Evolutionary conservation across 139 green algal species (phyloP).

Genomic region (Picochlorum sp.): DNA sequence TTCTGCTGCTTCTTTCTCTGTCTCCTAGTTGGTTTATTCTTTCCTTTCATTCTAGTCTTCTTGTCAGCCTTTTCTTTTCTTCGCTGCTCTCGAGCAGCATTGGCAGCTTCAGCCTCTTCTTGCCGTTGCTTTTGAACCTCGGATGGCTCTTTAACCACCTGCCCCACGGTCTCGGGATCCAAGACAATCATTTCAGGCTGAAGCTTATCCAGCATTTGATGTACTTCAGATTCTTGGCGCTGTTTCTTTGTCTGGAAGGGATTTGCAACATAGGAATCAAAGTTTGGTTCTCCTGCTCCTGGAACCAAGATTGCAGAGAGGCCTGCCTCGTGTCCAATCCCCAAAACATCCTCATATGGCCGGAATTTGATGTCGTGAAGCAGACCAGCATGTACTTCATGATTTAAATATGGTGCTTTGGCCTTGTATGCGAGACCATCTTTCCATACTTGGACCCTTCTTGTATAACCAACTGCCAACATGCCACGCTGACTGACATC

Average conservation of each 20-base stretch:
- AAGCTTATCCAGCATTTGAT: slow-evolving; percentile 92
- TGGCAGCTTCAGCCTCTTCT: slow-evolving; percentile 20
- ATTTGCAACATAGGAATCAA: slow-evolving; percentile 91
- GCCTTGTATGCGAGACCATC: slow-evolving; percentile 75
- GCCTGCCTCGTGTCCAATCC: slow-evolving; percentile 53
- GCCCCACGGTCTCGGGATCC: slow-evolving; percentile 73
- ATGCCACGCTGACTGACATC: slow-evolving; percentile 89
- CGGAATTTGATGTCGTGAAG: slow-evolving; percentile 65
- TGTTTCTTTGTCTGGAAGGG: slow-evolving; percentile 65
- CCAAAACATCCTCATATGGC: slow-evolving; percentile 93
- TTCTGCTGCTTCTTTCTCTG: slow-evolving; percentile 84
- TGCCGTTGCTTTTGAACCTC: slow-evolving; percentile 57
- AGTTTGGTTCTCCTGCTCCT: slow-evolving; percentile 93
- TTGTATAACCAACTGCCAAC: slow-evolving; percentile 71
- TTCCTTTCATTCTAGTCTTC: slow-evolving; percentile 82
- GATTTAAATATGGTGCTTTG: slow-evolving; percentile 76
- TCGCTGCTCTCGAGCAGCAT: slow-evolving; percentile 14
- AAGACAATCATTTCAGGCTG: slow-evolving; percentile 91
- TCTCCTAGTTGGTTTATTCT: slow-evolving; percentile 72
- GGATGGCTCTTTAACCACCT: slow-evolving; percentile 53
- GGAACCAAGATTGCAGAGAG: slow-evolving; percentile 80
- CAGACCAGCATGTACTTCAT: slow-evolving; percentile 36
- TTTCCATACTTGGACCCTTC: slow-evolving; percentile 72
- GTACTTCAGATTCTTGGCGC: slow-evolving; percentile 82
- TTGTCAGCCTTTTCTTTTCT: slow-evolving; percentile 41